Conservation (phyloP, 768 basidiomycete genomes). For the Trametes elegans region DNA sequence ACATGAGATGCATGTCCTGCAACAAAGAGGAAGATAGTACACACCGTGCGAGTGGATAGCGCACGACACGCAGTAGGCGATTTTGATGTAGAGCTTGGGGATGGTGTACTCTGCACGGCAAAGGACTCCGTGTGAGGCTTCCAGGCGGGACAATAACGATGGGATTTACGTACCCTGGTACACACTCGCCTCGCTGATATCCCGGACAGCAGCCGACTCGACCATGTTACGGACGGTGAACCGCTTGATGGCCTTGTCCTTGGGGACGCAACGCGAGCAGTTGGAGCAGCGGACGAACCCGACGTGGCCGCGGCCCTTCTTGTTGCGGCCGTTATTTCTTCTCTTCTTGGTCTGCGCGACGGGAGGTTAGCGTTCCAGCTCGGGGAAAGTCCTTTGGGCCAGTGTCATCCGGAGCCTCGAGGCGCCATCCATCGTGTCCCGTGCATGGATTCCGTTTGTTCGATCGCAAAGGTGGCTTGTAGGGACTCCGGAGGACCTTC, state of each 20-base stretch:
- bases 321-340: slow-evolving; percentile 99
- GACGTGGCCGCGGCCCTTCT: slow-evolving; percentile 98
- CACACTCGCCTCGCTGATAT: slow-evolving; percentile 94
- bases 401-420: slow-evolving; percentile 27
- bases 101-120: slow-evolving; percentile 77
- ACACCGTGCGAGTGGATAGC: slow-evolving; percentile 98
- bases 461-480: slow-evolving; percentile 10
- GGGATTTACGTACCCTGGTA: slow-evolving; percentile 71
- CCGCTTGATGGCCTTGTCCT: slow-evolving; percentile 99
- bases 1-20: neutral
- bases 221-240: slow-evolving; percentile 99
- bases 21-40: slow-evolving; percentile 28
- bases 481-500: neutral
- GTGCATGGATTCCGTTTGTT: slow-evolving; percentile 6
- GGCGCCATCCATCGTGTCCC: slow-evolving; percentile 33
- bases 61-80: slow-evolving; percentile 97
- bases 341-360: slow-evolving; percentile 88
- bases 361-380: slow-evolving; percentile 20
- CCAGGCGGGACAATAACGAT: too few relatives aligned
- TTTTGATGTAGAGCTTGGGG: slow-evolving; percentile 98
- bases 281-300: slow-evolving; percentile 96
- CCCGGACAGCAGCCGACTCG: slow-evolving; percentile 95
- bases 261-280: slow-evolving; percentile 96
- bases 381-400: neutral
- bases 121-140: neutral